Evolutionary conservation across 2,329 filamentous ascomycete genomes (phyloP).

Genomic region (Paracoccidioides brasiliensis): DNA sequence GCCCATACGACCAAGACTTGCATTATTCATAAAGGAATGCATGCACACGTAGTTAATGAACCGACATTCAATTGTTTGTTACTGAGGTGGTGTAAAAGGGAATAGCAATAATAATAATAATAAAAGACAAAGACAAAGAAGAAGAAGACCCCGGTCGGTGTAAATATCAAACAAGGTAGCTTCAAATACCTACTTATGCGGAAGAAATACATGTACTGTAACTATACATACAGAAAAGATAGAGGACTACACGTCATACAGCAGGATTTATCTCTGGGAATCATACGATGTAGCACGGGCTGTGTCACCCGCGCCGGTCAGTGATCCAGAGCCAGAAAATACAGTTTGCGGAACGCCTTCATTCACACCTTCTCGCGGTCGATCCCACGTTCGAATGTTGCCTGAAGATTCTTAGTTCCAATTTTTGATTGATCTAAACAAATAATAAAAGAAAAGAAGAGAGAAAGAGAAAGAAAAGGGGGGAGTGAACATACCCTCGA

Average conservation of each 20-base stretch:
- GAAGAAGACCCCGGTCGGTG: no score
- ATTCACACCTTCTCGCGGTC: conserved; percentile 40
- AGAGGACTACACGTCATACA: neutral
- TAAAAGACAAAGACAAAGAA: no score
- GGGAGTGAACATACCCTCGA: conserved; percentile 53
- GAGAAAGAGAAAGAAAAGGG: neutral
- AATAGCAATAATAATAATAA: no score
- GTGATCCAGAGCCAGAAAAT: conserved; percentile 9
- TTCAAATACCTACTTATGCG: no score
- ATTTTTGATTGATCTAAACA: neutral
- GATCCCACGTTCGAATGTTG: conserved; percentile 62
- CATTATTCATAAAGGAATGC: no score
- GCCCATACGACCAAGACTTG: no score
- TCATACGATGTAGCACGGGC: neutral
- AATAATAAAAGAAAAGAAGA: neutral
- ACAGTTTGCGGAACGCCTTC: conserved; percentile 19
- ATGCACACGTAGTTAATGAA: no score
- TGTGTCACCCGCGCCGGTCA: neutral
- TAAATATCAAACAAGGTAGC: no score
- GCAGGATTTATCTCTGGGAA: neutral
- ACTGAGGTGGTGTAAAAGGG: no score
- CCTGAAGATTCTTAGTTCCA: conserved; percentile 35
- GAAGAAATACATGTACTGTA: no score
- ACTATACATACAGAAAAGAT: neutral
- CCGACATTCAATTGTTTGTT: no score